Percentiles rank a stretch among this genome's conserved stretches.
Conservation (phyloP, 1,284 basidiomycete genomes). For the Taiwanofungus camphoratus region DNA sequence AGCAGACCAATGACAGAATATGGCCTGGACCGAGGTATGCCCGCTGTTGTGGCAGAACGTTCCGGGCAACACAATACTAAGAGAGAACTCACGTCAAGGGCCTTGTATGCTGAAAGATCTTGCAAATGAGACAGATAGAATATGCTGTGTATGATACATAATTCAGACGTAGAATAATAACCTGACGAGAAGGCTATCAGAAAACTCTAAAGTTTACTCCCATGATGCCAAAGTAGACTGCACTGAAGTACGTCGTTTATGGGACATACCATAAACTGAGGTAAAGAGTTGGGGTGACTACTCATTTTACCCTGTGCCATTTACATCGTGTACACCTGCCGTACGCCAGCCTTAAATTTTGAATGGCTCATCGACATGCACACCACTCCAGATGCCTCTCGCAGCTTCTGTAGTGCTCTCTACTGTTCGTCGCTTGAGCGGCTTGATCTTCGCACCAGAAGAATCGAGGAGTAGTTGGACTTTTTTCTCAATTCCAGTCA, state of each 20-base stretch:
- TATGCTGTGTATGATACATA: too few species aligned
- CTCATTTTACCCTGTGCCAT: background rate
- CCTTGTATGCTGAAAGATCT: background rate
- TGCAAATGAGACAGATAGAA: too few species aligned
- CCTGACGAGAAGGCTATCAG: too few species aligned
- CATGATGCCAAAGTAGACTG: too few species aligned
- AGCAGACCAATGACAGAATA: background rate
- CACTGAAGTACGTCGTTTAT: too few species aligned
- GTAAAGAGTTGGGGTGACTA: too few species aligned
- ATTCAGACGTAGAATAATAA: too few species aligned
- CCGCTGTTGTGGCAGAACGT: conserved; percentile 1
- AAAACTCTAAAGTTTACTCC: too few species aligned
- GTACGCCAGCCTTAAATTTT: conserved; percentile 30
- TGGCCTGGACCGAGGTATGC: background rate
- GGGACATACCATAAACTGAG: too few species aligned
- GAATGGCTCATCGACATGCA: conserved; percentile 58
- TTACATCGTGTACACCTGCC: background rate
- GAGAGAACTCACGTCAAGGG: background rate
- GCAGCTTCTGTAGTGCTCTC: conserved; percentile 75
- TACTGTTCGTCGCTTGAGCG: conserved; percentile 64
- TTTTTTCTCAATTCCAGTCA: conserved; percentile 67
- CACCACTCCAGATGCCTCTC: conserved; percentile 81
- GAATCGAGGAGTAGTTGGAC: conserved; percentile 79
- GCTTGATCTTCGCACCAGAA: conserved; percentile 77
- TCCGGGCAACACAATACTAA: background rate